These are phyloP conservation scores for Candolleomyces aberdarensis DNA, from an alignment of 768 basidiomycete species.

Conservation along the genomic window DNA sequence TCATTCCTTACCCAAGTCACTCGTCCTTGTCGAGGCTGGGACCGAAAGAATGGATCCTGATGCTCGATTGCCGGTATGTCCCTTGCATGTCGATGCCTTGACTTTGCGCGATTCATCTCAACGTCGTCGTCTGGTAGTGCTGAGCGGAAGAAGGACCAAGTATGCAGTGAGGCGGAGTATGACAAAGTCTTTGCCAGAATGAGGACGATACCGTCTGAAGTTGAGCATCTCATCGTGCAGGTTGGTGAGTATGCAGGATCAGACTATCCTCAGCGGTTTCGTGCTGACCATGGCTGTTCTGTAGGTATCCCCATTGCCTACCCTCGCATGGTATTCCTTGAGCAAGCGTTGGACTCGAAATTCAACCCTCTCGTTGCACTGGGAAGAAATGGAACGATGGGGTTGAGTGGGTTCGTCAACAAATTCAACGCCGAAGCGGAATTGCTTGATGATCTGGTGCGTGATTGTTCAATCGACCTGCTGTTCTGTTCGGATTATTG, in stretches of 20 bases:
- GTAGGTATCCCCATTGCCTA: slow-evolving; percentile 83
- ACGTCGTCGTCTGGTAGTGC: slow-evolving; percentile 45
- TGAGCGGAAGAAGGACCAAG: slow-evolving; percentile 78
- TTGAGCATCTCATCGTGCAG: slow-evolving; percentile 84
- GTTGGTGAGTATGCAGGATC: slow-evolving; percentile 22
- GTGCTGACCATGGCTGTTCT: too few relatives aligned
- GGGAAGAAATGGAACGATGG: slow-evolving; percentile 62
- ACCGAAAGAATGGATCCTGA: slow-evolving; percentile 68
- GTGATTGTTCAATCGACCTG: slow-evolving; percentile 14
- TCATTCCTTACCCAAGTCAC: slow-evolving; percentile 77
- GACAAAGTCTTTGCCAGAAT: slow-evolving; percentile 66
- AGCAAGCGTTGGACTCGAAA: slow-evolving; percentile 72
- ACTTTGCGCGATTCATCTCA: not conserved
- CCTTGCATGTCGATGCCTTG: slow-evolving; percentile 1
- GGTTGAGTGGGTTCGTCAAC: slow-evolving; percentile 78
- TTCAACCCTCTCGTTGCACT: slow-evolving; percentile 82
- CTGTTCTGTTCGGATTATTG: not conserved
- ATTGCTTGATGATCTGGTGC: slow-evolving; percentile 85
- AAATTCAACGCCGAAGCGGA: slow-evolving; percentile 93
- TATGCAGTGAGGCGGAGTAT: slow-evolving; percentile 77
- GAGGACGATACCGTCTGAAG: slow-evolving; percentile 51
- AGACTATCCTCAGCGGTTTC: too few relatives aligned
- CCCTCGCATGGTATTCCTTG: slow-evolving; percentile 90
- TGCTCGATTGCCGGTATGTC: slow-evolving; percentile 78
- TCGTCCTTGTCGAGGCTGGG: slow-evolving; percentile 80